Conservation (phyloP, 2,329 filamentous ascomycete genomes). For the Zarea fungicola region DNA sequence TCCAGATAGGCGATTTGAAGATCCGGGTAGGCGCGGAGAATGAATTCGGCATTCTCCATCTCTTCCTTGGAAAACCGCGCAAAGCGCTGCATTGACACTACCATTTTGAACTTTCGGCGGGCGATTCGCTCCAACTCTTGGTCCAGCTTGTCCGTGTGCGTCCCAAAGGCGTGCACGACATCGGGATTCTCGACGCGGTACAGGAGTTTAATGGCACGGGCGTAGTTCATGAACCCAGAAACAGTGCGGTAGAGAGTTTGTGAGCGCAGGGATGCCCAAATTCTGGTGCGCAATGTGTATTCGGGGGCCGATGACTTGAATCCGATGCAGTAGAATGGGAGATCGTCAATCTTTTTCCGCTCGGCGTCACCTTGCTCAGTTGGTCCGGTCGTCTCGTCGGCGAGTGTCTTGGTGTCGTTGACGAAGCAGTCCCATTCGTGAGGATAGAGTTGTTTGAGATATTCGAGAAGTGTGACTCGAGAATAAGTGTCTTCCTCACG, state of each 20-base stretch:
- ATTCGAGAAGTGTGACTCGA: slow-evolving; percentile 91
- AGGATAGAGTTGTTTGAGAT: slow-evolving; percentile 95
- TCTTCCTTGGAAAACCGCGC: slow-evolving; percentile 99
- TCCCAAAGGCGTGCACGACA: slow-evolving; percentile 94
- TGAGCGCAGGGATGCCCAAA: slow-evolving; percentile 95
- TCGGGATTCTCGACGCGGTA: slow-evolving; percentile 99
- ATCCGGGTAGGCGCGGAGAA: slow-evolving; percentile 94
- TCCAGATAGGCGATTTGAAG: slow-evolving; percentile 97
- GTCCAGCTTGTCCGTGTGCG: slow-evolving; percentile 97
- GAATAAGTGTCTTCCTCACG: slow-evolving; percentile 98
- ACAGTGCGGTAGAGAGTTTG: slow-evolving; percentile 97
- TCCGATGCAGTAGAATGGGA: slow-evolving; percentile 99
- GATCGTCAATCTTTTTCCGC: slow-evolving; percentile 98
- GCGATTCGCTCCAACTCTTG: slow-evolving; percentile 97
- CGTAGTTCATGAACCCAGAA: slow-evolving; percentile 99
- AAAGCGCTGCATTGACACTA: slow-evolving; percentile 97
- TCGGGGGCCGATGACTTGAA: slow-evolving; percentile 99
- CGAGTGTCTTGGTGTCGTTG: slow-evolving; percentile 98
- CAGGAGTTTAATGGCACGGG: slow-evolving; percentile 93
- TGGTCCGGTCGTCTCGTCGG: slow-evolving; percentile 59
- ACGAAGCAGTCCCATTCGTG: slow-evolving; percentile 99
- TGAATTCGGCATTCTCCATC: slow-evolving; percentile 97
- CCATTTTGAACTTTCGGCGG: slow-evolving; percentile 96
- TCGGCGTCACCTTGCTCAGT: slow-evolving; percentile 78
- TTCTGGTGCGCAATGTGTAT: slow-evolving; percentile 94